phyloP scores from a whole-genome alignment of 1,139 yeast species.

The Pichia sp. region DNA sequence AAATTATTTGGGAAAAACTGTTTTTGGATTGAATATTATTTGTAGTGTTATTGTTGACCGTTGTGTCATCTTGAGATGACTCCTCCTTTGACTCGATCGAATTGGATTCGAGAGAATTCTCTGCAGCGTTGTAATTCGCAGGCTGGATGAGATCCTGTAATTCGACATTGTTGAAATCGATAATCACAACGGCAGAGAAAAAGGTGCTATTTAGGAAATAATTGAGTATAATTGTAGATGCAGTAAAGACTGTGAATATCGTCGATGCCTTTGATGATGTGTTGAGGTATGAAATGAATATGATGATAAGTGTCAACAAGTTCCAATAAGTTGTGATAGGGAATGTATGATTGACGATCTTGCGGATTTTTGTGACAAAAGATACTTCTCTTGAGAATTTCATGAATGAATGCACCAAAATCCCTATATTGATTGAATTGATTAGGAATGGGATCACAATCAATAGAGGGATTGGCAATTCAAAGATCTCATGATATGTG shows the following conservation, averaged over 20 bases:
- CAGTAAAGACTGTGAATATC: conserved; percentile 35
- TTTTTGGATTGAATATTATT: not conserved
- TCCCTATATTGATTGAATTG: too few species aligned
- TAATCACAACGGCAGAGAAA: conserved; percentile 60
- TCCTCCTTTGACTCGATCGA: too few species aligned
- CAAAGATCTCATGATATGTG: too few species aligned
- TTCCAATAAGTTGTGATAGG: too few species aligned
- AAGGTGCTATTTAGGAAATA: conserved; percentile 60
- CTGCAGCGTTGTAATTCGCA: not conserved
- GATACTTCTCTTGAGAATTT: too few species aligned
- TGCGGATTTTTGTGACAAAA: too few species aligned
- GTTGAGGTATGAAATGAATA: conserved; percentile 20
- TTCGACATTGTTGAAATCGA: conserved; percentile 66
- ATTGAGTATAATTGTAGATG: conserved; percentile 44
- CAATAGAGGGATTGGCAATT: too few species aligned
- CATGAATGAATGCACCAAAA: too few species aligned
- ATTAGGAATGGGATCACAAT: too few species aligned
- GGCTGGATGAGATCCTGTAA: conserved; percentile 46
- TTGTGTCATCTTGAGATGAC: not conserved
- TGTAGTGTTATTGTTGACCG: not conserved
- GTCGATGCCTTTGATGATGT: conserved; percentile 23
- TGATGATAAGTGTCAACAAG: not conserved
- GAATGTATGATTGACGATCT: too few species aligned
- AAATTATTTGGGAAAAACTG: not conserved
- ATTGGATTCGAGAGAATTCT: not conserved